Evolutionary conservation across 371 early-diverging fungal species (phyloP).

Genomic region (Actinomortierella ambigua): DNA sequence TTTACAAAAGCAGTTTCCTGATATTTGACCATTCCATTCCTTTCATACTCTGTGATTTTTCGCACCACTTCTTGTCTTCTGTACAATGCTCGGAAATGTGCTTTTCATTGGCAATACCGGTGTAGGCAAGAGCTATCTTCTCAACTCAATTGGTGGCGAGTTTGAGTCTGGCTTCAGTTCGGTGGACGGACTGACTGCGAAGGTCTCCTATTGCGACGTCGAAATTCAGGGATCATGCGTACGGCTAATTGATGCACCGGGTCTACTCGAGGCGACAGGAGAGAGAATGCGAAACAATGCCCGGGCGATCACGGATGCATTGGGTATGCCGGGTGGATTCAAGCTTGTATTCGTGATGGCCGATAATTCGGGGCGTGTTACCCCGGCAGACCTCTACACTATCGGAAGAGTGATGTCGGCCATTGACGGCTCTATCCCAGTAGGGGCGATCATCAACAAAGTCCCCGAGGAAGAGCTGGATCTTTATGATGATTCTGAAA

Average conservation of each 20-base stretch:
- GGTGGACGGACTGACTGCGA: too few species aligned
- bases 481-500: slow-evolving; percentile 4
- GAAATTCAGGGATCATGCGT: neutral
- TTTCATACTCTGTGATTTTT: too few species aligned
- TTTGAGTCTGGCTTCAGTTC: too few species aligned
- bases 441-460: slow-evolving; percentile 3
- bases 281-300: neutral
- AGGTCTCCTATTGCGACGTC: neutral
- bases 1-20: too few species aligned
- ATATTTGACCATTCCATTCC: too few species aligned
- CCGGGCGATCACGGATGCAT: neutral
- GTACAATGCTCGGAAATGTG: too few species aligned
- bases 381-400: neutral
- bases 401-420: slow-evolving; percentile 4
- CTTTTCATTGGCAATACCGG: too few species aligned
- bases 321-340: neutral
- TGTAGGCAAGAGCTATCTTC: too few species aligned
- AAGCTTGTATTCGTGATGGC: slow-evolving; percentile 1
- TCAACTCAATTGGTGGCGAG: too few species aligned
- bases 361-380: neutral
- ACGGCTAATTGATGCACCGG: neutral
- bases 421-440: neutral
- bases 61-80: too few species aligned
- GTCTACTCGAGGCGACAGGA: neutral
- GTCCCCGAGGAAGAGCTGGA: slow-evolving; percentile 5